These are phyloP conservation scores for Phoma sp. DNA, from an alignment of 2,329 filamentous ascomycete species.

Conservation along the genomic window DNA sequence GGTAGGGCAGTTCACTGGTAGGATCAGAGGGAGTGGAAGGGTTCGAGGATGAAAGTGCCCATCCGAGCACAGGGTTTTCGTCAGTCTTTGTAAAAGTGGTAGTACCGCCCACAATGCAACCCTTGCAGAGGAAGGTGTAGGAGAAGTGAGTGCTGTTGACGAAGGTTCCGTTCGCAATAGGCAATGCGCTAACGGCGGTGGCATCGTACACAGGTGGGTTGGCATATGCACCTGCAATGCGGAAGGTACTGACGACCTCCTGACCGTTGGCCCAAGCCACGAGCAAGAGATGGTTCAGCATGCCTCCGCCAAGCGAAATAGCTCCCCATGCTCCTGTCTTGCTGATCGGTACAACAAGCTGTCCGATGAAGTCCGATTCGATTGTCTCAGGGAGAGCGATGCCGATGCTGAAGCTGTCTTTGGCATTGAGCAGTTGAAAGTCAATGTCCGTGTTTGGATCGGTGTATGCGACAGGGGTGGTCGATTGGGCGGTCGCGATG, in stretches of 20 bases:
- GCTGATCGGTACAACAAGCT: conserved; percentile 19
- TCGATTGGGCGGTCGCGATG: conserved; percentile 6
- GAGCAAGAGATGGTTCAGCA: conserved; percentile 59
- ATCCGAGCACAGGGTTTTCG: conserved; percentile 31
- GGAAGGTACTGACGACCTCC: conserved; percentile 55
- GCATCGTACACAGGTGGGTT: conserved; percentile 54
- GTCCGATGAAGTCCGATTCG: conserved; percentile 19
- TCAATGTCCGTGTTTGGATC: conserved; percentile 23
- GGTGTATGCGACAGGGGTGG: conserved; percentile 19
- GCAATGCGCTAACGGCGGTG: conserved; percentile 51
- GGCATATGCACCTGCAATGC: conserved; percentile 56
- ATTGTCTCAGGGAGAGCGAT: conserved; percentile 19
- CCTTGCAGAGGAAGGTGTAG: conserved; percentile 62
- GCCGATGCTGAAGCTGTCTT: conserved; percentile 13
- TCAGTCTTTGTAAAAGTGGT: conserved; percentile 39
- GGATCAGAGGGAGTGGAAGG: conserved; percentile 24
- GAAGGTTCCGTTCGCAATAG: conserved; percentile 61
- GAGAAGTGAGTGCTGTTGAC: conserved; percentile 62
- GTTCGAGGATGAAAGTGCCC: conserved; percentile 27
- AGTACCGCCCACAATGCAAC: conserved; percentile 40
- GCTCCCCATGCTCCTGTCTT: conserved; percentile 53
- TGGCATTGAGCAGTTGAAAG: conserved; percentile 18
- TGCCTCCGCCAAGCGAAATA: conserved; percentile 56
- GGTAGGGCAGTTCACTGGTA: conserved; percentile 21
- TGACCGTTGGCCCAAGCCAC: conserved; percentile 60